Evolutionary conservation across 177 flowering plant species (phyloP), one percentile per base, ranked within the genome.

Genomic region (Vitis hybrid): DNA sequence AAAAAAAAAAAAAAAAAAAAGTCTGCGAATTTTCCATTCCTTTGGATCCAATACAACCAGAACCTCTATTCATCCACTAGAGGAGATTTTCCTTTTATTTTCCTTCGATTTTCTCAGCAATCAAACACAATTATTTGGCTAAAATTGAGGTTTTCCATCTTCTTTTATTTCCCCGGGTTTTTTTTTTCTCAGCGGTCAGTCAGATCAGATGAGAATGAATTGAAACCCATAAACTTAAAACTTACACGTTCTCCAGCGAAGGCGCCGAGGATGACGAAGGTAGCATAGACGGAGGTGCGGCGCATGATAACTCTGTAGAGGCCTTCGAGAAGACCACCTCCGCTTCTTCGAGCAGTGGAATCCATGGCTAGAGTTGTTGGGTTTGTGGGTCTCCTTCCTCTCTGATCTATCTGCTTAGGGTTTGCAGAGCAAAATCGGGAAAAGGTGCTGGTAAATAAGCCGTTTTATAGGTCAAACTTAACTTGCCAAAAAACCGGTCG

Each of bases 301-400:
- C 97, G 98, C 94, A 93, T 87, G 49, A 93, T 14, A 7, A 91
- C 71, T 60, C 82, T 81, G 82, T 93, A 93, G 12, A 91, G 68
- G 1, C 90, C 92, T 79, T 93, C 97, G 49, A 78, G 55, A 5
- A 85, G 20, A 49, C 86, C 88, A 39, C 88, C 86, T 19, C 86
- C 84, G 45, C 75, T 78, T 66, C 84, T 80, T 26, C 83, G 74
- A 65, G 80, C 82, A 3, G 81, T 61, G 14, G 86, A 68, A 20
- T 79, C 82, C 93, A 88, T 90, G 75, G 81, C 66, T 19, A 55
- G 29, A 9, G 22, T n/a, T 18, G 1, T 55, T 12, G 39, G 31
- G 5, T 10, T 5, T 26, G 29, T 16, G 10, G 51, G 62, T 55
- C 51, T 39, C 45, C 6, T 15, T 49, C 52, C 15, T 31, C 22